Percentiles rank a stretch among this genome's conserved stretches.
These are phyloP conservation scores for Trichoderma simmonsii DNA, from an alignment of 2,329 filamentous ascomycete species.

Conservation along the genomic window DNA sequence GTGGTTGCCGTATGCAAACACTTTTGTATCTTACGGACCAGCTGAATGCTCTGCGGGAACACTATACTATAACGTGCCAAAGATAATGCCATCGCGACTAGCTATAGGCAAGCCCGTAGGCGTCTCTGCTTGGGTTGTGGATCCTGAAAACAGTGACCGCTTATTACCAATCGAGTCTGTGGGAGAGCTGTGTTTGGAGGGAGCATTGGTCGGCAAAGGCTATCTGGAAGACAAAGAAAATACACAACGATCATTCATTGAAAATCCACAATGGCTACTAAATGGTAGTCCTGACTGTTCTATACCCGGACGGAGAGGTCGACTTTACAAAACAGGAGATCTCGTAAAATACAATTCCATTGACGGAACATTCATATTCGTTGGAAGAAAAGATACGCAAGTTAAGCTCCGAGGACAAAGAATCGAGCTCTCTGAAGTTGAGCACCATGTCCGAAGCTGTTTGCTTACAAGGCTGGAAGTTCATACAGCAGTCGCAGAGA, in stretches of 20 bases:
- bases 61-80: background rate
- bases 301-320: background rate
- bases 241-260: constrained; percentile 29
- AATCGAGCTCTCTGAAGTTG: constrained; percentile 43
- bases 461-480: background rate
- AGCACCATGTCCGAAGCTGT: constrained; percentile 10
- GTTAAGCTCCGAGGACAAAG: constrained; percentile 57
- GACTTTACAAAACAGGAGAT: constrained; percentile 47
- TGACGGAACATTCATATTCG: constrained; percentile 40
- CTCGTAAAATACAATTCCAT: constrained; percentile 38
- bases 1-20: constrained; percentile 26
- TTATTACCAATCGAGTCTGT: constrained; percentile 44
- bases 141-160: constrained; percentile 40
- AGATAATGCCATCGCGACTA: background rate
- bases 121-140: background rate
- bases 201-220: constrained; percentile 49
- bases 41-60: constrained; percentile 1
- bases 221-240: constrained; percentile 38
- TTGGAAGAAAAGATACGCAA: constrained; percentile 55
- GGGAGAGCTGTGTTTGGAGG: constrained; percentile 47
- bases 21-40: constrained; percentile 7
- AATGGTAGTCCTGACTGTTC: background rate
- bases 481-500: background rate
- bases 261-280: constrained; percentile 27
- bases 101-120: constrained; percentile 22